phyloP scores from a whole-genome alignment of 495 filamentous ascomycete species.

The Aspergillus asperescens region DNA sequence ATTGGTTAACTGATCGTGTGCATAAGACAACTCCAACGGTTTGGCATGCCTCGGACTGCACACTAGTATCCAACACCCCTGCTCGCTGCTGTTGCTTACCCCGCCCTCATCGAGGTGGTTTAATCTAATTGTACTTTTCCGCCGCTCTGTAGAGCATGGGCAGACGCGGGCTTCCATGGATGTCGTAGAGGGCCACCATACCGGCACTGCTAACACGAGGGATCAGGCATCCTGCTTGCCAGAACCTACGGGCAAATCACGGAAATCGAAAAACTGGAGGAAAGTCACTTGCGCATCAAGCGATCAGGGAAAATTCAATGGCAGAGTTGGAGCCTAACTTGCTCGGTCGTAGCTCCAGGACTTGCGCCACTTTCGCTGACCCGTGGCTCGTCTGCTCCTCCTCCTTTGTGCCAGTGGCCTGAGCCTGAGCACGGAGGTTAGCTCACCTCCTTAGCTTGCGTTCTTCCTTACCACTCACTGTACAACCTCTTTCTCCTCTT shows the following conservation, averaged over 20 bases:
- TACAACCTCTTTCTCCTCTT: conserved; percentile 21
- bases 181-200: conserved; percentile 5
- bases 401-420: conserved; percentile 24
- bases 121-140: conserved; percentile 6
- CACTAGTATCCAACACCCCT: conserved; percentile 12
- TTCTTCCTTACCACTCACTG: conserved; percentile 16
- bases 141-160: not conserved
- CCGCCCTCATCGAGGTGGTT: conserved; percentile 15
- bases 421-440: conserved; percentile 11
- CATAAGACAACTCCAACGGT: conserved; percentile 12
- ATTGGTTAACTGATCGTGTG: conserved; percentile 10
- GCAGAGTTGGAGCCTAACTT: conserved; percentile 6
- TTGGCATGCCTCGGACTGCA: conserved; percentile 10
- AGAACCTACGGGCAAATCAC: not conserved
- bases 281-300: not conserved
- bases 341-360: conserved; percentile 13
- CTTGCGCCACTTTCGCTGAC: conserved; percentile 25
- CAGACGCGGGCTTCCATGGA: conserved; percentile 1
- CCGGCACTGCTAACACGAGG: not conserved
- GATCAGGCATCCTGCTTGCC: conserved; percentile 3
- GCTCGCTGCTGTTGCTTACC: conserved; percentile 13
- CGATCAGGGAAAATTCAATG: not conserved
- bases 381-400: conserved; percentile 24
- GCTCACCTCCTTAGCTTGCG: conserved; percentile 20
- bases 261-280: not conserved